Base-by-base conservation (phyloP, 768 basidiomycete species). In the Lentinula sp. region DNA sequence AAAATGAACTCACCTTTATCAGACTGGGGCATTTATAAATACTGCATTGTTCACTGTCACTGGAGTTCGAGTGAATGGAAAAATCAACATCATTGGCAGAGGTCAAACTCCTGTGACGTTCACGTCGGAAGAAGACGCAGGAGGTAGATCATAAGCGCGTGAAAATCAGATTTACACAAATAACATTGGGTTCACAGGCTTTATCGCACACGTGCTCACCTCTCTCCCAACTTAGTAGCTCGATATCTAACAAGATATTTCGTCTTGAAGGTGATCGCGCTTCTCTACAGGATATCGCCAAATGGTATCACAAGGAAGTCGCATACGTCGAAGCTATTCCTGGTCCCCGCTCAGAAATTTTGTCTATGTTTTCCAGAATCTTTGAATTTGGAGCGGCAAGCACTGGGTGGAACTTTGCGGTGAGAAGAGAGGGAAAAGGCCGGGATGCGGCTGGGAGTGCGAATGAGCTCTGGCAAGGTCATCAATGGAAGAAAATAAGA, bases 191-290 rank as follows among this genome's bases (percentile, higher is more conserved):
- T 59, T 43, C 12, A 36, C 36, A 77, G 76, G 75, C n/a, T 77
- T 74, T 45, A 49, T 72, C 33, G 76, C 69, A 16, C 64, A 77
- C 50, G 64, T 74, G 43, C 68, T 77, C 57, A 76, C 74, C 9
- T 66, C 70, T 0, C 59, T 75, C 2, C 68, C 73, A 0, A 41
- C n/a, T n/a, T n/a, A n/a, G 62, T 0, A 57, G 63, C 13, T 62
- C 66, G 28, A 68, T 74, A 12, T 67, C 69, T 12, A 61, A 77
- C 56, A 65, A 59, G 2, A 69, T 70, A 5, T 73, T 76, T 66
- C 74, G 74, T 18, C 68, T 76, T 37, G 63, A 77, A 60, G 76
- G 76, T n/a, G 70, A 76, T 32, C 71, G 73, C 3, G 63, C 39
- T 4, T 66, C 68, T 9, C 65, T 74, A 6, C 55, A 64, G 18